Evolutionary conservation across 164 flowering plant genomes (phyloP).

Genomic region (Magnolia sinica): DNA sequence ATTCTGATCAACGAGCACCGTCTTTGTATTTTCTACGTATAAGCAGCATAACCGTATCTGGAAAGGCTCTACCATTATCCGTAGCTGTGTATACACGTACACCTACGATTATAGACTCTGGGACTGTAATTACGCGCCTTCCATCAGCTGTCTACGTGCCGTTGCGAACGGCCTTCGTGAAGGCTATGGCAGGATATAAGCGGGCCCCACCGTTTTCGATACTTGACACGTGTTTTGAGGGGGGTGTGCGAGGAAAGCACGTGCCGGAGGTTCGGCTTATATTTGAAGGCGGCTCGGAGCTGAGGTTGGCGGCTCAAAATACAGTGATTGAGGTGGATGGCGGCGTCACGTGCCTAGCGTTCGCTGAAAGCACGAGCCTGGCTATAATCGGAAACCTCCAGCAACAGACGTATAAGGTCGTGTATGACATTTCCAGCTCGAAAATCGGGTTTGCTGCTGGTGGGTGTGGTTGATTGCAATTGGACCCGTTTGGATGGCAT

Average conservation of each 20-base stretch:
- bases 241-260: slow-evolving; percentile 1
- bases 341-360: slow-evolving; percentile 39
- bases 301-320: not conserved
- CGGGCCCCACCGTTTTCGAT: slow-evolving; percentile 25
- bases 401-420: slow-evolving; percentile 37
- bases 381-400: slow-evolving; percentile 47
- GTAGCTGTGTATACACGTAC: slow-evolving; percentile 20
- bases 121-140: slow-evolving; percentile 50
- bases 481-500: no score
- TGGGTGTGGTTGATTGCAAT: slow-evolving; percentile 25
- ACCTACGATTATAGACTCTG: slow-evolving; percentile 51
- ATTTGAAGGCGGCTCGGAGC: slow-evolving; percentile 30
- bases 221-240: slow-evolving; percentile 43
- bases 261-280: slow-evolving; percentile 30
- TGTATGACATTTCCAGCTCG: slow-evolving; percentile 32
- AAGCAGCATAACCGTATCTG: slow-evolving; percentile 26
- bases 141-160: slow-evolving; percentile 30
- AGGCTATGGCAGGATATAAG: slow-evolving; percentile 27
- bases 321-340: slow-evolving; percentile 10
- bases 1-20: slow-evolving; percentile 20
- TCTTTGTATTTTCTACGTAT: slow-evolving; percentile 34
- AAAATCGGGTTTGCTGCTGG: slow-evolving; percentile 46
- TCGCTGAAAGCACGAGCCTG: slow-evolving; percentile 26
- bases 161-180: slow-evolving; percentile 24
- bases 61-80: slow-evolving; percentile 13